Conservation (phyloP, 2,329 filamentous ascomycete species). For the Canariomyces notabilis region DNA sequence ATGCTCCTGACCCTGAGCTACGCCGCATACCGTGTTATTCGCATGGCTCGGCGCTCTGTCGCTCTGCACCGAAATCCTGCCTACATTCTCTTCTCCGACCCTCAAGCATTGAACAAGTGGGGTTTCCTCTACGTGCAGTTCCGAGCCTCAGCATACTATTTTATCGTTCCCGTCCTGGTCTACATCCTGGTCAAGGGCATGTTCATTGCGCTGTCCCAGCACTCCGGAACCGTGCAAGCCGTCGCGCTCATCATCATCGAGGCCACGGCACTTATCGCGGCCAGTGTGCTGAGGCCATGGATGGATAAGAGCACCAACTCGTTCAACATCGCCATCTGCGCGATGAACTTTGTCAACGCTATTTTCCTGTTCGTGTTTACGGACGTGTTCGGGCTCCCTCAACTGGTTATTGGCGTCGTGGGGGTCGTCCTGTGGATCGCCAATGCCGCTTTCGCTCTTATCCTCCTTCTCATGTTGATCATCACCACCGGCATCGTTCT, state of each 20-base stretch:
- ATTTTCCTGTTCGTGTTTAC: slow-evolving; percentile 79
- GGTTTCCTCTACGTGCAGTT: slow-evolving; percentile 89
- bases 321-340: slow-evolving; percentile 81
- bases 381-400: slow-evolving; percentile 72
- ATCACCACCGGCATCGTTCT: slow-evolving; percentile 62
- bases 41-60: slow-evolving; percentile 74
- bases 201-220: slow-evolving; percentile 73
- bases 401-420: slow-evolving; percentile 74
- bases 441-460: slow-evolving; percentile 71
- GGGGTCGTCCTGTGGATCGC: slow-evolving; percentile 78
- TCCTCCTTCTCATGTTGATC: slow-evolving; percentile 73
- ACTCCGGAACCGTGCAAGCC: slow-evolving; percentile 62
- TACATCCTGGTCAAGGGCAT: slow-evolving; percentile 75
- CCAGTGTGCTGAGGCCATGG: slow-evolving; percentile 75
- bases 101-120: slow-evolving; percentile 82
- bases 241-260: slow-evolving; percentile 74
- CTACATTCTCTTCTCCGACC: slow-evolving; percentile 85
- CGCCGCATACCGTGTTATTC: slow-evolving; percentile 77
- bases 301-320: slow-evolving; percentile 94
- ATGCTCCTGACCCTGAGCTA: slow-evolving; percentile 68
- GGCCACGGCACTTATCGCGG: slow-evolving; percentile 62
- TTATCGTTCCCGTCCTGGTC: slow-evolving; percentile 67
- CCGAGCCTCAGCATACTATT: slow-evolving; percentile 83
- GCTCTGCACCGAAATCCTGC: slow-evolving; percentile 85
- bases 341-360: slow-evolving; percentile 75